phyloP scores from a whole-genome alignment of 805 yeast genomes.

The Millerago galiae region DNA sequence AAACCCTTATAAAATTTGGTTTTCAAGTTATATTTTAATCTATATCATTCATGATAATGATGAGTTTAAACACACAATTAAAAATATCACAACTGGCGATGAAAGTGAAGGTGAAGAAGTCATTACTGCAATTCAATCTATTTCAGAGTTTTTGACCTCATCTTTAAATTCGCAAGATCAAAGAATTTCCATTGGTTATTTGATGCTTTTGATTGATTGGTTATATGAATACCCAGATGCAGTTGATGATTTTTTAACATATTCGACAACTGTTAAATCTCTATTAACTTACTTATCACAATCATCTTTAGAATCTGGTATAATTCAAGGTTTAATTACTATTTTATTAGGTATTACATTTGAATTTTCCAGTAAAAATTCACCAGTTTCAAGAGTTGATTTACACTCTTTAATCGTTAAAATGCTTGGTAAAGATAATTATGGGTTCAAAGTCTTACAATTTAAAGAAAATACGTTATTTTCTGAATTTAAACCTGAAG shows the following conservation, averaged over 20 bases:
- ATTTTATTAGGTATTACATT: constrained; percentile 70
- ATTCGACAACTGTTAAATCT: constrained; percentile 58
- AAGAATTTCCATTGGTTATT: constrained; percentile 69
- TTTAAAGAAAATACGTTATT: constrained; percentile 56
- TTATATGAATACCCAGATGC: constrained; percentile 71
- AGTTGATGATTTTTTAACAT: constrained; percentile 67
- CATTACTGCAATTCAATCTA: constrained; percentile 63
- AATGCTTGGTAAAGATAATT: constrained; percentile 77
- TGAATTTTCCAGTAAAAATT: constrained; percentile 63
- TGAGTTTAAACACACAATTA: constrained; percentile 41
- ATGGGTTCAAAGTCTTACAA: constrained; percentile 63
- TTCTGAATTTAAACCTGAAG: constrained; percentile 47
- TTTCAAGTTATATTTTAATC: constrained; percentile 61
- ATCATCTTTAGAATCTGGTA: constrained; percentile 41
- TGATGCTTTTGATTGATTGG: constrained; percentile 71
- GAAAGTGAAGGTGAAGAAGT: constrained; percentile 62
- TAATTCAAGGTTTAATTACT: constrained; percentile 69
- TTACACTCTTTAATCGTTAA: constrained; percentile 57
- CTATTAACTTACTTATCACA: constrained; percentile 60
- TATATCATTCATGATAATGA: constrained; percentile 52
- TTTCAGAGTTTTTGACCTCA: constrained; percentile 67
- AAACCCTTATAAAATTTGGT: constrained; percentile 87
- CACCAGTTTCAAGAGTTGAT: constrained; percentile 52
- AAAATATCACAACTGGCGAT: constrained; percentile 50
- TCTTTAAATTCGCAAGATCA: constrained; percentile 60